A percentile compares a stretch with the other conserved stretches of the same genome.
Conservation (phyloP, 345 rosid genomes). For the thale cress (Arabidopsis thaliana) region TAIR10.1 NC_003074.8:19834001-19834500, state of each 20-base stretch:
- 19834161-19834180: not conserved
- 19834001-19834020: constrained; percentile 56
- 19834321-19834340: not conserved
- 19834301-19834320: not conserved
- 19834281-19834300: not conserved
- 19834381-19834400: constrained; percentile 7
- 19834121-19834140: constrained; percentile 19
- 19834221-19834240: not conserved
- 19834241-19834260: not conserved
- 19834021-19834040: constrained; percentile 30
- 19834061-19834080: constrained; percentile 34
- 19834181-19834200: not conserved
- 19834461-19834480: not conserved
- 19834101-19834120: constrained; percentile 22
- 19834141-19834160: constrained; percentile 16
- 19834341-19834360: not conserved
- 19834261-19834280: too few relatives aligned
- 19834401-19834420: not conserved
- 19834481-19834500: constrained; percentile 8
- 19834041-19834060: not conserved
- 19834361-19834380: not conserved
- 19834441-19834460: not conserved
- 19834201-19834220: not conserved
- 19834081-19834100: constrained; percentile 4
- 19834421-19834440: constrained; percentile 1